Evolutionary conservation across 805 yeast genomes (phyloP).

Genomic region (Candida sithepensis): DNA sequence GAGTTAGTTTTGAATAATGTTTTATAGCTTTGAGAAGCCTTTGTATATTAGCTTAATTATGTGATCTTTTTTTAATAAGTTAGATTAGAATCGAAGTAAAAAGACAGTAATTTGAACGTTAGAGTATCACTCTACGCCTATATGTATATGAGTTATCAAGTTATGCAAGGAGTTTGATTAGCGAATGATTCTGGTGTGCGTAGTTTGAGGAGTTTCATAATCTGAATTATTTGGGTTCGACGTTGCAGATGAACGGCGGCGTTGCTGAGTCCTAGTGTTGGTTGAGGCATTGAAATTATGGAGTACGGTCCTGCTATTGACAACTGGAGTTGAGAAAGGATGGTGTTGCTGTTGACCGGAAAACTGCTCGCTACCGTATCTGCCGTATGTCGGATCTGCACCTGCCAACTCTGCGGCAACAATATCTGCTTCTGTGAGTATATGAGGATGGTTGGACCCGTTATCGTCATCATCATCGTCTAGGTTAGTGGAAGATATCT

Average conservation of each 20-base stretch:
- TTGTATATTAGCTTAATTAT: background rate
- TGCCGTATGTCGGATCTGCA: background rate
- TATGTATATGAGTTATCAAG: no score
- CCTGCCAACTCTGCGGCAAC: background rate
- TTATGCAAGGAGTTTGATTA: slow-evolving; percentile 1
- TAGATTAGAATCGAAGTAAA: background rate
- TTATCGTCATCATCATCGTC: slow-evolving; percentile 7
- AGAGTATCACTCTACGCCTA: no score
- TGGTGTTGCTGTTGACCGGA: slow-evolving; percentile 2
- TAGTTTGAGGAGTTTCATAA: slow-evolving; percentile 16
- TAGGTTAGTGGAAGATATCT: slow-evolving; percentile 4
- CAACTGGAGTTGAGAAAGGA: slow-evolving; percentile 19
- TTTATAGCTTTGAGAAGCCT: background rate
- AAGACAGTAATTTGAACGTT: no score
- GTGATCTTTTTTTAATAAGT: background rate
- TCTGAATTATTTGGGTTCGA: slow-evolving; percentile 4
- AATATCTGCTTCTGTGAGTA: slow-evolving; percentile 6
- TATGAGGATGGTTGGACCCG: slow-evolving; percentile 2
- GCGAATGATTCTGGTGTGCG: slow-evolving; percentile 21
- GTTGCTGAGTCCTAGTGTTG: slow-evolving; percentile 7
- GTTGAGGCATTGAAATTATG: slow-evolving; percentile 10
- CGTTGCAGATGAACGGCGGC: slow-evolving; percentile 9
- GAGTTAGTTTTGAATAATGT: background rate
- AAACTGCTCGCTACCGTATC: background rate
- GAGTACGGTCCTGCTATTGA: slow-evolving; percentile 15